These are phyloP conservation scores for Fusarium oxysporum DNA, from an alignment of 2,329 filamentous ascomycete genomes.

Conservation along the genomic window DNA sequence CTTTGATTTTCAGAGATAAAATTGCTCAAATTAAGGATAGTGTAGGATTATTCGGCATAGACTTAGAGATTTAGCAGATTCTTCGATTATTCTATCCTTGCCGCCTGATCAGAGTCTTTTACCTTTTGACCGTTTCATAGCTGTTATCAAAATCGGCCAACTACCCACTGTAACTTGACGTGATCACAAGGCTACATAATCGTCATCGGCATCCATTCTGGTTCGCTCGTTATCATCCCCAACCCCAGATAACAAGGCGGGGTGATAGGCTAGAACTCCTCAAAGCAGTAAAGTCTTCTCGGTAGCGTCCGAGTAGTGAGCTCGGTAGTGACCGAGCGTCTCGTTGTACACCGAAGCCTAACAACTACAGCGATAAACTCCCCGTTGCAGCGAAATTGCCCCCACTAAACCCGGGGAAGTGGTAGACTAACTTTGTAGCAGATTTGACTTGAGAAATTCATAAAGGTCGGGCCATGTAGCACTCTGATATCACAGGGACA, in stretches of 20 bases:
- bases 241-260: not conserved
- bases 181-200: conserved; percentile 12
- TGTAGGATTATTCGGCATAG: too few relatives aligned
- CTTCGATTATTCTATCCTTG: accelerated
- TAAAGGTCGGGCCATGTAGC: too few relatives aligned
- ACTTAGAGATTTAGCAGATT: not conserved
- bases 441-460: too few relatives aligned
- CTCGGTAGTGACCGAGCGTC: not conserved
- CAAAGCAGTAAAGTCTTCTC: not conserved
- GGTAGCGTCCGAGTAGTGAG: not conserved
- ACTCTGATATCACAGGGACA: too few relatives aligned
- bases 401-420: conserved; percentile 5
- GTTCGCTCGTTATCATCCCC: not conserved
- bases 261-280: not conserved
- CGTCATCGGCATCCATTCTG: not conserved
- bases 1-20: not conserved
- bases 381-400: conserved; percentile 1
- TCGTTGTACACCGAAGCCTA: conserved; percentile 4
- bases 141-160: not conserved
- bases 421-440: not conserved
- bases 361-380: not conserved
- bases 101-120: not conserved
- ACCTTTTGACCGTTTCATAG: not conserved
- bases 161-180: conserved; percentile 19
- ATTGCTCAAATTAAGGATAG: too few relatives aligned